phyloP scores from a whole-genome alignment of 805 yeast genomes.

The Helenozyma rhizophorensis region DNA sequence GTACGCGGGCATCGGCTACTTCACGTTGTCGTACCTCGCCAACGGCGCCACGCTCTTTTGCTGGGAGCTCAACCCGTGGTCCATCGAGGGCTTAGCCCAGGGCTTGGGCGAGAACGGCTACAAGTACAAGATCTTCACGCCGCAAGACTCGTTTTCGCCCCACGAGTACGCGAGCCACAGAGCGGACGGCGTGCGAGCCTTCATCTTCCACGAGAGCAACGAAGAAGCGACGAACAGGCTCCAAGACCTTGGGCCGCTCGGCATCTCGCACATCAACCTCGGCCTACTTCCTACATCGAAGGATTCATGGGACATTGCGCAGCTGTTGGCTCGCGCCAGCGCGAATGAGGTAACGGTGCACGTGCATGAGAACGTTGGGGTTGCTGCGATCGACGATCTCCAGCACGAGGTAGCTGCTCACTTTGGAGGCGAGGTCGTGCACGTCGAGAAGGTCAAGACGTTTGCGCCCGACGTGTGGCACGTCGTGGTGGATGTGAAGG shows the following conservation, averaged over 20 bases:
- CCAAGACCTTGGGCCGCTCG: conserved; percentile 11
- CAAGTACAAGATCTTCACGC: conserved; percentile 5
- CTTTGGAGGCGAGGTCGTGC: conserved; percentile 22
- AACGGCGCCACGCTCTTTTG: conserved; percentile 56
- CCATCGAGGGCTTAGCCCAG: conserved; percentile 61
- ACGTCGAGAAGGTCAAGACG: conserved; percentile 67
- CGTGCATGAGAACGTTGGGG: conserved; percentile 71
- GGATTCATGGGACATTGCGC: conserved; percentile 54
- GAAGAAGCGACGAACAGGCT: conserved; percentile 44
- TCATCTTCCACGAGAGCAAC: conserved; percentile 64
- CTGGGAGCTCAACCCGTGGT: conserved; percentile 88
- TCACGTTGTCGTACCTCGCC: conserved; percentile 62
- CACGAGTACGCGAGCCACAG: not conserved
- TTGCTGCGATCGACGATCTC: conserved; percentile 35
- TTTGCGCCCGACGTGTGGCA: conserved; percentile 90
- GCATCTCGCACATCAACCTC: conserved; percentile 61
- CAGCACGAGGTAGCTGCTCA: conserved; percentile 10
- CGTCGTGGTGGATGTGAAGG: conserved; percentile 46
- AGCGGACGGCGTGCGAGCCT: conserved; percentile 26
- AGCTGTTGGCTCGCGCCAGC: conserved; percentile 13
- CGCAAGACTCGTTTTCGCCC: conserved; percentile 2
- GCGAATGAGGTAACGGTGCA: conserved; percentile 38
- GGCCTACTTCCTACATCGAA: conserved; percentile 75
- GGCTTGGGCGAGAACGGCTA: conserved; percentile 49
- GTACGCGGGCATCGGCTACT: conserved; percentile 85